phyloP scores from a whole-genome alignment of 179 eudicot species.

The Spergularia azorica region DNA sequence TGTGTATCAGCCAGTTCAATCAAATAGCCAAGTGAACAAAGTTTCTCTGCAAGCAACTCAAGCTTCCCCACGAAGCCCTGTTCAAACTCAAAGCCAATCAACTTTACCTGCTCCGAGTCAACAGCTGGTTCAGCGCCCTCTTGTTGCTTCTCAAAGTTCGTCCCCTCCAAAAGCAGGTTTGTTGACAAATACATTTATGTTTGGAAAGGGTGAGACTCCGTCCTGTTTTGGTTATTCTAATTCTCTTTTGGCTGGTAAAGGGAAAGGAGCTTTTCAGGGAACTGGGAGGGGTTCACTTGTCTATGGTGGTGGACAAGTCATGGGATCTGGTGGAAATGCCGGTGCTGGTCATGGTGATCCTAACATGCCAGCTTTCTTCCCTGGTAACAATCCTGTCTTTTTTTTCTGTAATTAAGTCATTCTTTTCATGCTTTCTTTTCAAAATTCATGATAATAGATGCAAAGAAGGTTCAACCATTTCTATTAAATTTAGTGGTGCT shows the following conservation, averaged over 20 bases:
- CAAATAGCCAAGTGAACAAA: conserved; percentile 53
- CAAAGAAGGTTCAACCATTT: background rate
- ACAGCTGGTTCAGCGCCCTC: conserved; percentile 44
- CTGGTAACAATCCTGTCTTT: conserved; percentile 48
- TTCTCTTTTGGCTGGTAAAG: conserved; percentile 57
- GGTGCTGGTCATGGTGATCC: conserved; percentile 69
- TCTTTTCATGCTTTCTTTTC: background rate
- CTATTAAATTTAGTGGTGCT: background rate
- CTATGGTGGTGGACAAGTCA: conserved; percentile 65
- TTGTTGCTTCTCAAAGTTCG: conserved; percentile 50
- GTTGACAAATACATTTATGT: conserved; percentile 37
- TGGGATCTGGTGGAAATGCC: conserved; percentile 58
- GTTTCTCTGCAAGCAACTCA: conserved; percentile 33
- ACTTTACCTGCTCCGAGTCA: conserved; percentile 39
- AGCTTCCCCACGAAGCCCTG: conserved; percentile 20
- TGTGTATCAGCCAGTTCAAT: conserved; percentile 45
- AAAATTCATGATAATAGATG: background rate
- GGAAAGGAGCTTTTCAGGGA: conserved; percentile 58
- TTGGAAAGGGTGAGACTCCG: conserved; percentile 42
- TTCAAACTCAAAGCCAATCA: conserved; percentile 29
- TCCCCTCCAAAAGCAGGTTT: conserved; percentile 57
- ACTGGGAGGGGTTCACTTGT: conserved; percentile 63
- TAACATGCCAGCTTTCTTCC: conserved; percentile 74
- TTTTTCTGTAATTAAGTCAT: conserved; percentile 9
- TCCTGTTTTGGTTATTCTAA: conserved; percentile 51